Evolutionary conservation across 2,329 filamentous ascomycete species (phyloP).

Genomic region (Microdochium trichocladiopsis): DNA sequence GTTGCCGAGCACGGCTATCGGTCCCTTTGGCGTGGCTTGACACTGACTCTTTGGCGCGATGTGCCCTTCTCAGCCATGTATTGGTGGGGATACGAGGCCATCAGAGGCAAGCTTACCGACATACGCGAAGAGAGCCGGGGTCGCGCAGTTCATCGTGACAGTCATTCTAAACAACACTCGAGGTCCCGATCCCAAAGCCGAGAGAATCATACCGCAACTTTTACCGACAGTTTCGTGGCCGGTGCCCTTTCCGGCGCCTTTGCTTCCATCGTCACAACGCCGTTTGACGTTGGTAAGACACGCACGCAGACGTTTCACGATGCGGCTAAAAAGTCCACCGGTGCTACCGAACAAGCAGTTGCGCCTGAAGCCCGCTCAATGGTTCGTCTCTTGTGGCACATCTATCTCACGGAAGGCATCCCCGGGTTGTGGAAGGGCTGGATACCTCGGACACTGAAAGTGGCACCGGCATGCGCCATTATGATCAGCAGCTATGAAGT

Average conservation of each 20-base stretch:
- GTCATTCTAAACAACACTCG: slow-evolving; percentile 27
- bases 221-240: slow-evolving; percentile 82
- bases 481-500: slow-evolving; percentile 99
- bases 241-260: slow-evolving; percentile 78
- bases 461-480: slow-evolving; percentile 93
- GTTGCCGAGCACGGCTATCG: slow-evolving; percentile 68
- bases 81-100: slow-evolving; percentile 94
- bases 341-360: slow-evolving; percentile 24
- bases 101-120: slow-evolving; percentile 65
- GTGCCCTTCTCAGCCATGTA: slow-evolving; percentile 96
- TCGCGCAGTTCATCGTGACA: slow-evolving; percentile 26
- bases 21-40: slow-evolving; percentile 85
- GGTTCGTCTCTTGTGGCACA: slow-evolving; percentile 79
- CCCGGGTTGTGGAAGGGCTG: slow-evolving; percentile 83
- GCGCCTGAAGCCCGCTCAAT: slow-evolving; percentile 72
- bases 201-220: slow-evolving; percentile 69
- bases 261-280: slow-evolving; percentile 83
- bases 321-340: slow-evolving; percentile 19
- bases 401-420: slow-evolving; percentile 78
- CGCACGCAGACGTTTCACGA: slow-evolving; percentile 79
- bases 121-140: slow-evolving; percentile 49
- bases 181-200: slow-evolving; percentile 52
- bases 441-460: slow-evolving; percentile 86
- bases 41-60: slow-evolving; percentile 89
- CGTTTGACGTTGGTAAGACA: slow-evolving; percentile 97